Base-by-base conservation (phyloP, 805 yeast genomes). In the Wickerhamiella azymoides region DNA sequence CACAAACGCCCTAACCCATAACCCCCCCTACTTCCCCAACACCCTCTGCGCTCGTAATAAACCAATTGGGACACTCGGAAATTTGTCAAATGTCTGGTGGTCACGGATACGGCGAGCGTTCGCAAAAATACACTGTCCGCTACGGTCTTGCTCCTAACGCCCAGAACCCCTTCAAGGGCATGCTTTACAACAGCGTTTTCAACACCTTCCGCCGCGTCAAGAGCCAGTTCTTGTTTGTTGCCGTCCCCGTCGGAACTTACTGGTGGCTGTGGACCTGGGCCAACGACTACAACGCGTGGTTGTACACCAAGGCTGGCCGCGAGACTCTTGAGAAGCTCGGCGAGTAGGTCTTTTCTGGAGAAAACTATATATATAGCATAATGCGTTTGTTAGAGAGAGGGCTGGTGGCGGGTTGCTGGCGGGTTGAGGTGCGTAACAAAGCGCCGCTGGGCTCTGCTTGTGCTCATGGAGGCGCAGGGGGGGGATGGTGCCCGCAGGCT, bases 251-350 rank as follows among this genome's bases (percentile, higher is more conserved):
- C 54, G 70, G 77, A 48, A 65, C 84, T 54, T 79, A 84, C 62
- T 85, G 89, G 83, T 78, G 77, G 65, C 68, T 89, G 70, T 85
- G 95, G 94, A 77, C 76, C 53, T 67, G 72, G 62, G 88, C 93
- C 55, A 79, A 85, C 71, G 86, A 81, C 63, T 86, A 86, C 77
- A 67, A 89, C 69, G 89, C 79, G 64, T 88, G 71, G 77, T 75
- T 89, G 65, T 89, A 89, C 76, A 86, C 96, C 68, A 89, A 89
- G 75, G 97, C 84, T 54, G 98, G 98, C 66, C 84, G 88, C 72
- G 89, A 81, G 73, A 95, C 89, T 64, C 76, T 89, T 62, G 89
- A 75, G 66, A 78, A 76, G 7, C 2, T 42, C 36, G 11, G 27
- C 27, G 37, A 30, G 33, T 10, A 10, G 16, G 14, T 6, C n/a